Evolutionary conservation across 2,329 filamentous ascomycete species (phyloP).

Genomic region (Cladosporium sp.): DNA sequence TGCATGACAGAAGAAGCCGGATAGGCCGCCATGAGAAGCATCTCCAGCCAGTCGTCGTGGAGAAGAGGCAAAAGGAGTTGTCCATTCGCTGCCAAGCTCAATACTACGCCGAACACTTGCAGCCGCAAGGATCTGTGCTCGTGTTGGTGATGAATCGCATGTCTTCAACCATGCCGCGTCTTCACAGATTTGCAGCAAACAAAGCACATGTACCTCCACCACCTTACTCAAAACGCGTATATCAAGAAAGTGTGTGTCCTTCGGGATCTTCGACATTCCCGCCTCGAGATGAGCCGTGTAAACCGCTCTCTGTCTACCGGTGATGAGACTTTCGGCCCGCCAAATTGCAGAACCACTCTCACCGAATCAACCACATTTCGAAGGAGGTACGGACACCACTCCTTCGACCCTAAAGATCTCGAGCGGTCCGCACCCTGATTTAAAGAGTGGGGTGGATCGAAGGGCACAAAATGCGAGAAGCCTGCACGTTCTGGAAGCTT

Average conservation of each 20-base stretch:
- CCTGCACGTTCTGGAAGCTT: background rate
- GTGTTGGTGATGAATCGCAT: background rate
- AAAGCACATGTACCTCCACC: background rate
- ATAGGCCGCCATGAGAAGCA: slow-evolving; percentile 1
- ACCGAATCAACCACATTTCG: slow-evolving; percentile 6
- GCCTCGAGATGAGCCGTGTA: slow-evolving; percentile 1
- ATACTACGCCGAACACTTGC: background rate
- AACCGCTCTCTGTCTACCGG: background rate
- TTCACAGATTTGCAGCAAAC: background rate
- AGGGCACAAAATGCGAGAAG: background rate
- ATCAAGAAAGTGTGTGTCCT: background rate
- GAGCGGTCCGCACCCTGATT: slow-evolving; percentile 4
- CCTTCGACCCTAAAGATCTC: background rate
- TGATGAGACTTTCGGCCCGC: slow-evolving; percentile 3
- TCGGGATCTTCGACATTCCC: background rate
- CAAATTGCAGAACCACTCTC: slow-evolving; percentile 6
- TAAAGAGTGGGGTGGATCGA: background rate
- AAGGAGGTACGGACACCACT: background rate
- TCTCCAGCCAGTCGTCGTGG: background rate
- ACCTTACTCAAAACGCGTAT: background rate
- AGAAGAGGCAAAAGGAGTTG: background rate
- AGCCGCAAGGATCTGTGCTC: background rate
- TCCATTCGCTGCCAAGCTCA: background rate
- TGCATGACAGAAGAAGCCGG: slow-evolving; percentile 1
- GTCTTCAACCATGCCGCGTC: background rate